Percentiles rank a stretch among this genome's conserved stretches.
Evolutionary conservation across 495 filamentous ascomycete species (phyloP).

Genomic region (Achaetomiella virescens): DNA sequence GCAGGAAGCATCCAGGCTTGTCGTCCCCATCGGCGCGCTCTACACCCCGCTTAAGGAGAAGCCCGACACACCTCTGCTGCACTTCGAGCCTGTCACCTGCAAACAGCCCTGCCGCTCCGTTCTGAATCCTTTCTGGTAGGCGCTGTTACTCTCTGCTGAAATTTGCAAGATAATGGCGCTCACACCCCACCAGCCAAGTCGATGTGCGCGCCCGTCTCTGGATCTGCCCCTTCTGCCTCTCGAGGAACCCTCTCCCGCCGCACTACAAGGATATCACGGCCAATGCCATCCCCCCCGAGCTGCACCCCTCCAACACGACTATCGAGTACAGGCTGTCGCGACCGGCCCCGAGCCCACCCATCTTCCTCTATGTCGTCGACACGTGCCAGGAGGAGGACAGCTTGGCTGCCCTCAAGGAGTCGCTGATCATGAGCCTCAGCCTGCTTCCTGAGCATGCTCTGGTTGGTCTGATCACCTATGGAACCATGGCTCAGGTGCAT

Average conservation of each 20-base stretch:
- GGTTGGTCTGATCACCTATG: constrained; percentile 91
- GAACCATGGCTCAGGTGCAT: constrained; percentile 98
- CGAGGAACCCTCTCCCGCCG: constrained; percentile 87
- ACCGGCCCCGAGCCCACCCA: constrained; percentile 87
- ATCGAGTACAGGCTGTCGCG: constrained; percentile 95
- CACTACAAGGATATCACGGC: constrained; percentile 99
- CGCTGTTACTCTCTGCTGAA: constrained; percentile 1
- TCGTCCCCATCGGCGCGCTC: constrained; percentile 93
- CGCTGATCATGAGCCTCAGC: constrained; percentile 93
- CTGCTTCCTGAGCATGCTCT: constrained; percentile 88
- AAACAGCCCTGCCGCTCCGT: constrained; percentile 94
- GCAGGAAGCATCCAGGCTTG: constrained; percentile 92
- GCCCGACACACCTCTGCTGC: constrained; percentile 77
- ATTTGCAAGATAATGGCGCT: constrained; percentile 16
- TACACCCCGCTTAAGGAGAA: constrained; percentile 98
- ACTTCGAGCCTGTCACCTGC: constrained; percentile 97
- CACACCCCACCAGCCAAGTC: constrained; percentile 62
- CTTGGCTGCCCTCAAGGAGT: constrained; percentile 90
- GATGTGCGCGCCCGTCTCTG: constrained; percentile 91
- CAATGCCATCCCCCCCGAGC: constrained; percentile 89
- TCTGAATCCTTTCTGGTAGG: constrained; percentile 92
- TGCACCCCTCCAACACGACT: constrained; percentile 88
- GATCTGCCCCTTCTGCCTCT: constrained; percentile 98
- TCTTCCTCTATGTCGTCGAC: constrained; percentile 97
- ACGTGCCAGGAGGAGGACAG: constrained; percentile 99